Conservation (phyloP, 116 monocot species). For the Zostera marina region DNA sequence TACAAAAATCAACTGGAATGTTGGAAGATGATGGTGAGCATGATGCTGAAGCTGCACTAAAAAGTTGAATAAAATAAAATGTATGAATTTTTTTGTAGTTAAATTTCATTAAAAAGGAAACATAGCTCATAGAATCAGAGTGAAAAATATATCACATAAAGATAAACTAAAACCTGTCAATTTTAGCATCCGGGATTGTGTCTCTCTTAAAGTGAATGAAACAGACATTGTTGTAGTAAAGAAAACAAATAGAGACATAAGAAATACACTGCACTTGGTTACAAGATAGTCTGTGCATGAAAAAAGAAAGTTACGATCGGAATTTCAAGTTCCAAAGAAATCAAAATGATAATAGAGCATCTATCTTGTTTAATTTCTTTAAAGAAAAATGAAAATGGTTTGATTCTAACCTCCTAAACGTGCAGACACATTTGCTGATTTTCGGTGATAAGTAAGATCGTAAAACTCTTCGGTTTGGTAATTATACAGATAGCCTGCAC, state of each 20-base stretch:
- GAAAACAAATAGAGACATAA: conserved; percentile 99
- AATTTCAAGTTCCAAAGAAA: too few species aligned
- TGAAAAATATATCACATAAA: background rate
- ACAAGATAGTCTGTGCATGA: conserved; percentile 74
- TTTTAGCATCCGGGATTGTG: conserved; percentile 97
- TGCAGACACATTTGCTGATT: too few species aligned
- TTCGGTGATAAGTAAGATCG: too few species aligned
- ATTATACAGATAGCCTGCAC: too few species aligned
- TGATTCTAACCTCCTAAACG: too few species aligned
- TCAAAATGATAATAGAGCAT: too few species aligned
- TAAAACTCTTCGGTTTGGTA: too few species aligned
- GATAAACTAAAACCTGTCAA: conserved; percentile 61
- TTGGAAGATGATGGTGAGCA: conserved; percentile 89
- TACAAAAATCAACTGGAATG: conserved; percentile 95
- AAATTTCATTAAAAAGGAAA: too few species aligned
- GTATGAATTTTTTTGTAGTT: background rate
- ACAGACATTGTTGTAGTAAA: conserved; percentile 99
- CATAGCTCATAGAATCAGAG: background rate
- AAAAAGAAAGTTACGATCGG: background rate
- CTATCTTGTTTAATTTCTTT: too few species aligned
- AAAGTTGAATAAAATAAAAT: conserved; percentile 11
- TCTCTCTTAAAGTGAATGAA: conserved; percentile 93
- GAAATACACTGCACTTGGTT: conserved; percentile 90
- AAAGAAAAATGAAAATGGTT: too few species aligned
- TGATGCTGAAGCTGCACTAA: conserved; percentile 99